Percentiles rank a stretch among this genome's conserved stretches.
phyloP scores from a whole-genome alignment of 306 rosid species.

The Prunus davidiana region DNA sequence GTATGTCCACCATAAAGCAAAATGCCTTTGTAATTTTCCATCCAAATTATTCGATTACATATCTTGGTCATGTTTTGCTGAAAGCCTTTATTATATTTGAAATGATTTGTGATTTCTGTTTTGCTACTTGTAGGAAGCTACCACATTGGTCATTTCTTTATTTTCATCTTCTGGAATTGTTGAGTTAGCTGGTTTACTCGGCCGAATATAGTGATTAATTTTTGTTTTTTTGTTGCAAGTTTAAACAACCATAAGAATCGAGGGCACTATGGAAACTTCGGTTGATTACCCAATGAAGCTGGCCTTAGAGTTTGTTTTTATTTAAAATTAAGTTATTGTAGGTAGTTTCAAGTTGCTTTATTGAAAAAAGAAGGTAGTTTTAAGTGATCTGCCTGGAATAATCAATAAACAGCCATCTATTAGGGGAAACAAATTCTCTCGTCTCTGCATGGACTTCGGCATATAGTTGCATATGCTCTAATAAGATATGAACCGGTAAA shows the following conservation, averaged over 20 bases:
- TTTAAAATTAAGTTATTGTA: background rate
- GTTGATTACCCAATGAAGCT: background rate
- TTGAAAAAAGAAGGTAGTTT: background rate
- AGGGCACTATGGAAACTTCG: background rate
- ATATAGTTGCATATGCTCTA: background rate
- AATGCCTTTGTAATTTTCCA: background rate
- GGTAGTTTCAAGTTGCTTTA: too few species aligned
- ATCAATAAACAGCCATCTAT: background rate
- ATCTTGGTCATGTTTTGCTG: background rate
- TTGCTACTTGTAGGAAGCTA: background rate
- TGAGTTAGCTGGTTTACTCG: background rate
- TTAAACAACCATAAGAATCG: background rate
- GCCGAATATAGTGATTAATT: background rate
- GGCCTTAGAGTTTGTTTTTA: background rate
- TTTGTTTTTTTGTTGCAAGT: background rate
- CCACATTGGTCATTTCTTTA: background rate
- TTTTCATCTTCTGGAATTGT: background rate
- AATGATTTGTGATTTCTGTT: background rate
- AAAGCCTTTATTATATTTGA: background rate
- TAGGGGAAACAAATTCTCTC: background rate
- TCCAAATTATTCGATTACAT: background rate
- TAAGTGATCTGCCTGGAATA: background rate
- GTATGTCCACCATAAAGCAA: constrained; percentile 10
- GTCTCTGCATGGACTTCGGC: background rate
- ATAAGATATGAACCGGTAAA: background rate